Percentiles rank a stretch among this genome's conserved stretches.
Evolutionary conservation across 2,329 filamentous ascomycete genomes (phyloP).

Genomic region (Stylonectria norvegica): DNA sequence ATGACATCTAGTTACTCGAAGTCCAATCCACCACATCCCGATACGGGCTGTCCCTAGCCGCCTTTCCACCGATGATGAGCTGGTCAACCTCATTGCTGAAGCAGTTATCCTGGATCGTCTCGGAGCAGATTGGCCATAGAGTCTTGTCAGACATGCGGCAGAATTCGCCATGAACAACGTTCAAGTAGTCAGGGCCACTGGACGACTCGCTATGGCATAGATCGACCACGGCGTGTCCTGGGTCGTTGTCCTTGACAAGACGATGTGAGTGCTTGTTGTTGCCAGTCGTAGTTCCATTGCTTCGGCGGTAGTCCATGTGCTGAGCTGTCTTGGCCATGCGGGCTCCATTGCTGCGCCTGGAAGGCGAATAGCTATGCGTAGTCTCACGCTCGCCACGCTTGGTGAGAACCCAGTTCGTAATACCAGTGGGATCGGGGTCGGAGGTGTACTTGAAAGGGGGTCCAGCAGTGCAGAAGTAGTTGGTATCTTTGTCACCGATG

Average conservation of each 20-base stretch:
- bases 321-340: neutral
- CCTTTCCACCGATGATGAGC: constrained; percentile 4
- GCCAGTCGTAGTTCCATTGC: neutral
- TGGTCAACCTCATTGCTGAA: constrained; percentile 6
- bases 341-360: neutral
- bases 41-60: constrained; percentile 1
- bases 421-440: constrained; percentile 9
- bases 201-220: constrained; percentile 11
- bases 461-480: constrained; percentile 15
- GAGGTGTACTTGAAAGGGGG: constrained; percentile 9
- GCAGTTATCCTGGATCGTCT: constrained; percentile 2
- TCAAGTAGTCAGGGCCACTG: constrained; percentile 8
- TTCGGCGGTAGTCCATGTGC: constrained; percentile 2
- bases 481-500: constrained; percentile 5
- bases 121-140: constrained; percentile 10
- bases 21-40: neutral
- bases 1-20: neutral
- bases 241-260: constrained; percentile 7
- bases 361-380: neutral
- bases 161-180: constrained; percentile 8
- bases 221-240: neutral
- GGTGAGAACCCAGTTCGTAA: constrained; percentile 7
- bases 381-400: constrained; percentile 1
- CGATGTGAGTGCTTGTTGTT: neutral
- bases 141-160: constrained; percentile 15